Percentiles rank a stretch among this genome's conserved stretches.
phyloP scores from a whole-genome alignment of 176 grass and related monocot genomes.

The Zea mays region Zm-B73-REFERENCE-NAM-5.0 NC_050101.1:177437001-177437500 shows the following conservation, averaged over 20 bases:
- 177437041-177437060: constrained; percentile 10
- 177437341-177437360: constrained; percentile 92
- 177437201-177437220: constrained; percentile 19
- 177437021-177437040: neutral
- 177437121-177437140: constrained; percentile 87
- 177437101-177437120: constrained; percentile 86
- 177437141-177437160: constrained; percentile 88
- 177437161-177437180: constrained; percentile 28
- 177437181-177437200: constrained; percentile 1
- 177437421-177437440: neutral
- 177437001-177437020: constrained; percentile 11
- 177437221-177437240: constrained; percentile 21
- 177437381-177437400: constrained; percentile 1
- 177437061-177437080: constrained; percentile 77
- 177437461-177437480: neutral
- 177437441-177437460: neutral
- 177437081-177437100: constrained; percentile 98
- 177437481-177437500: too few relatives aligned
- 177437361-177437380: constrained; percentile 48
- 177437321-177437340: constrained; percentile 62
- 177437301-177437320: constrained; percentile 75
- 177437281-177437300: constrained; percentile 98
- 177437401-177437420: neutral
- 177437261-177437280: constrained; percentile 97
- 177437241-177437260: constrained; percentile 39